Evolutionary conservation across 2,329 filamentous ascomycete species (phyloP), one percentile per base, ranked within the genome.

Genomic region (Pyricularia pennisetigena): DNA sequence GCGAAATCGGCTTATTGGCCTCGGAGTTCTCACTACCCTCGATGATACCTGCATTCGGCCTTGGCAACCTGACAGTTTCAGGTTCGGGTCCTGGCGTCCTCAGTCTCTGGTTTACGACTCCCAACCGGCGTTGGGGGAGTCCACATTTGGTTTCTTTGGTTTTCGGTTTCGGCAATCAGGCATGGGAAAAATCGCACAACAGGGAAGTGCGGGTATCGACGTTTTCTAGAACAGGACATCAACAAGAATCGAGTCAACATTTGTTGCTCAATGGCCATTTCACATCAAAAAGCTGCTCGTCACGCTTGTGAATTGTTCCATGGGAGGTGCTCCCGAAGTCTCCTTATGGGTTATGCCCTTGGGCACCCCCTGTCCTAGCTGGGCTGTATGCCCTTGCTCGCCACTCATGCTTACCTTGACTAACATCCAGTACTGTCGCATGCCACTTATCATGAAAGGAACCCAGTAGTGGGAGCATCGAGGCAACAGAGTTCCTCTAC

Each of bases 271-370:
- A 90, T 90, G 88, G 89, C 88, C 88, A 85, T 90, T 89, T 90
- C 88, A 88, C 86, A 82, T 41, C 63, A 65, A 35, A 72, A 74
- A 72, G 71, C 68, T 72, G 70, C 71, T 72, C 76, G 73, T 76
- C 73, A 74, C 41, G 74, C 77, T 79, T 82, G 86, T 89, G 88
- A 88, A 87, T 85, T 89, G 88, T 79, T 89, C 87, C 88, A 89
- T 90, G 87, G 87, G 89, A 90, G 88, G 86, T 86, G 76, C 79
- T 90, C 88, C 88, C 88, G 87, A 89, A 90, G 87, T 81, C 79
- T 72, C 70, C 65, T 69, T 67, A 59, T 26, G n/a, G 23, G 32
- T 32, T 12, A 64, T 14, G 63, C 28, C 41, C 20, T 35, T 61
- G 14, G 32, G 64, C 64, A 66, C 29, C 63, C 9, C 10, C 4